phyloP scores from a whole-genome alignment of 2,329 filamentous ascomycete species.

The Microdochium bolleyi region DNA sequence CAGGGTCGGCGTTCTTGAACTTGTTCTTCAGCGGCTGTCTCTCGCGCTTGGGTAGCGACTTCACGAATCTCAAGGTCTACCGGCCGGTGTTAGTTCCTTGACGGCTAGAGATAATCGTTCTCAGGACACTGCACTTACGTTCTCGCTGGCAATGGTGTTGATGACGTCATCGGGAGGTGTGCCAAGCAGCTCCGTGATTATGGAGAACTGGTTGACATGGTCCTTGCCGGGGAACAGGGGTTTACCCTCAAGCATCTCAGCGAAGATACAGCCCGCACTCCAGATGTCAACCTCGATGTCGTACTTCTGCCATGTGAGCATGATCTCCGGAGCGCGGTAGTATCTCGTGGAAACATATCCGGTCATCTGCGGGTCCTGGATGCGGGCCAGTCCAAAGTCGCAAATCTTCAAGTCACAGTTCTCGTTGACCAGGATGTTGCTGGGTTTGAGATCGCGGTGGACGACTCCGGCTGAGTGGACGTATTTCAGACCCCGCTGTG shows the following conservation, averaged over 20 bases:
- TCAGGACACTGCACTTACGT: constrained; percentile 47
- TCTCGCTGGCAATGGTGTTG: constrained; percentile 96
- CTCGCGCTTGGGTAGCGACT: constrained; percentile 91
- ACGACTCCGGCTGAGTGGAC: constrained; percentile 98
- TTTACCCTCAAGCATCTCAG: constrained; percentile 98
- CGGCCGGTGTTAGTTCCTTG: constrained; percentile 7
- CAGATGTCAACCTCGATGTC: constrained; percentile 98
- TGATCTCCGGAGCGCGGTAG: constrained; percentile 97
- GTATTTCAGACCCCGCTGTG: constrained; percentile 91
- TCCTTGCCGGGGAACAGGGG: constrained; percentile 98
- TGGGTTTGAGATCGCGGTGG: constrained; percentile 94
- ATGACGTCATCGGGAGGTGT: constrained; percentile 98
- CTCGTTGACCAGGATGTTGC: constrained; percentile 98
- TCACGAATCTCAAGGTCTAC: constrained; percentile 91
- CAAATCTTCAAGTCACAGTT: constrained; percentile 99
- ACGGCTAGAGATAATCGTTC: not conserved
- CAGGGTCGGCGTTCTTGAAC: constrained; percentile 89
- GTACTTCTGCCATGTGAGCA: constrained; percentile 99
- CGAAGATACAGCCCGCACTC: constrained; percentile 98
- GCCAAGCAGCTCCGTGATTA: constrained; percentile 94
- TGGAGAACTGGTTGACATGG: constrained; percentile 98
- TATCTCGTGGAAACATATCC: constrained; percentile 98
- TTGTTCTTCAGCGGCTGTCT: constrained; percentile 79
- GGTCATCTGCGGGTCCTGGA: constrained; percentile 99
- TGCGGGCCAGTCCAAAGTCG: constrained; percentile 94